Evolutionary conservation across 768 basidiomycete species (phyloP), one percentile per base, ranked within the genome.

Genomic region (Auricularia heimuer): DNA sequence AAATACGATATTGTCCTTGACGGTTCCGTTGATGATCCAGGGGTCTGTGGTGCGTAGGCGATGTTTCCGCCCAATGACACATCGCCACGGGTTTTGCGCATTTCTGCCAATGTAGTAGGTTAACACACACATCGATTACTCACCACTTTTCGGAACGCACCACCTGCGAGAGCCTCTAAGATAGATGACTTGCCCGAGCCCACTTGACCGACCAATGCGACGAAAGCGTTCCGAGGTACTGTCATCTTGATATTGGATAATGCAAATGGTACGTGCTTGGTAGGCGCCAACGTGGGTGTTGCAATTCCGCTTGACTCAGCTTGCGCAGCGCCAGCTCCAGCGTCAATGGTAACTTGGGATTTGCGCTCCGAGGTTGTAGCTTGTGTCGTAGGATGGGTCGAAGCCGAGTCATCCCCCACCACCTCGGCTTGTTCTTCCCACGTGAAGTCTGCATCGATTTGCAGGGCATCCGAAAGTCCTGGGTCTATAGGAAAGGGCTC

Each of bases 1-100:
- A 70, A 94, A 92, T 0, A 85, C 69, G 68, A 94, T 83, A 72
- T 94, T 94, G 62, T 88, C 82, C 35, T 84, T 80, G 33, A 92
- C 74, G 0, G 86, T 89, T 0, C 85, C 86, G 71, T 86, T 86
- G 69, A 75, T 75, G 56, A 89, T 86, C 87, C 87, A 89, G 0
- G 87, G 24, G 78, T 73, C 70, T 87, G 85, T 3, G 86, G 82
- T 0, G 84, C 83, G 70, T 86, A 86, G 0, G 83, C 83, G 7
- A 85, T 75, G 1, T 76, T 75, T 11, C 86, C 83, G 3, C 81
- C 56, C 11, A 78, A 68, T 39, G 75, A 70, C 67, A 86, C 87
- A 56, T 80, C 74, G 4, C 90, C 90, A 3, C 76, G 73, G 4
- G 79, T 80, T 65, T 80, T 79, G 33, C 82, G 82, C 87, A 89